A percentile compares a stretch with the other conserved stretches of the same genome.
phyloP scores from a whole-genome alignment of 2,329 filamentous ascomycete genomes.

The Iodosphaeria phyllophila region DNA sequence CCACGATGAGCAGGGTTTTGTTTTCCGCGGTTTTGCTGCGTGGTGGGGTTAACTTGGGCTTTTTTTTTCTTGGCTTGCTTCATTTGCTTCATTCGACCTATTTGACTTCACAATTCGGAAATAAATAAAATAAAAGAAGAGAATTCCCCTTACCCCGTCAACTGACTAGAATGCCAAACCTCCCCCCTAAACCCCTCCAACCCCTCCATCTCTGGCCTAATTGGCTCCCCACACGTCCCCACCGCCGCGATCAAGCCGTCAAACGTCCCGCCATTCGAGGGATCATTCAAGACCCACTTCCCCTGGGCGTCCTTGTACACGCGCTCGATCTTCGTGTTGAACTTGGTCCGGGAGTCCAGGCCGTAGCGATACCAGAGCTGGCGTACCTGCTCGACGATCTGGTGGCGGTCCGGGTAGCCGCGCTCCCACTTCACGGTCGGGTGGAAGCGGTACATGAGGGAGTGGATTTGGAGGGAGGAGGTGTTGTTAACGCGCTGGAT shows the following conservation, averaged over 20 bases:
- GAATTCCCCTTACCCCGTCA: conserved; percentile 43
- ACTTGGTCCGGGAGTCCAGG: conserved; percentile 50
- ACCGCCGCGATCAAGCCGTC: conserved; percentile 65
- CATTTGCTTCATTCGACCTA: no score
- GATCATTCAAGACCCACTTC: conserved; percentile 62
- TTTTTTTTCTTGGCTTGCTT: no score
- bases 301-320: conserved; percentile 50
- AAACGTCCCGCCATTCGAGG: conserved; percentile 44
- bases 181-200: conserved; percentile 54
- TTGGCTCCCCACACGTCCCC: conserved; percentile 64
- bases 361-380: conserved; percentile 59
- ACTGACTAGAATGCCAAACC: conserved; percentile 56
- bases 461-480: conserved; percentile 68
- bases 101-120: no score
- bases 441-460: conserved; percentile 75
- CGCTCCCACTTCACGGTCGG: conserved; percentile 56
- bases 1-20: conserved; percentile 61
- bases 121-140: background rate
- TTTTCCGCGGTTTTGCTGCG: conserved; percentile 44
- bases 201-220: conserved; percentile 52
- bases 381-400: conserved; percentile 56
- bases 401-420: conserved; percentile 60
- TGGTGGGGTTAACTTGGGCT: background rate
- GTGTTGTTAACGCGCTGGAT: conserved; percentile 59
- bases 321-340: conserved; percentile 49